Base-by-base conservation (phyloP, 345 rosid genomes). In the Viola odorata region DNA sequence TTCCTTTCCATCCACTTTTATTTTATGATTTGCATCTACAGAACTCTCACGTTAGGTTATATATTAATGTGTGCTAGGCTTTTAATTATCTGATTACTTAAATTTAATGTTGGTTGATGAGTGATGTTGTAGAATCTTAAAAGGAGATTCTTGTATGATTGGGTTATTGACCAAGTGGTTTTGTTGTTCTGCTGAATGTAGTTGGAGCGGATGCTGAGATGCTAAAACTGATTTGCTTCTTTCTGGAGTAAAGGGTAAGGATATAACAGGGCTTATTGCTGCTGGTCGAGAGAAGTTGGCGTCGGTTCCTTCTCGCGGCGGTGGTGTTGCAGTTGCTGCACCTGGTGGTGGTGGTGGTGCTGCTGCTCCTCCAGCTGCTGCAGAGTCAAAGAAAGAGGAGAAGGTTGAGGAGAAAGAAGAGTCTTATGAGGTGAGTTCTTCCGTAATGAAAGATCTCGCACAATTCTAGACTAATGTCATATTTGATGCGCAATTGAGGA, bases 201-300 rank as follows among this genome's bases (percentile, higher is more conserved):
- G 75, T 60, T 64, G 75, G 75, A 11, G 69, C 65, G 40, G 69
- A 70, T 12, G 57, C 37, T 5, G 75, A 70, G 65, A 53, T 4
- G 69, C 54, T 10, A 64, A 7, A 61, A 59, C 65, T 5, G 23
- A 41, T 45, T 41, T 60, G 16, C 75, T 70, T 4, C 50, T 70
- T 45, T 59, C 69, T 1, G 44, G 60, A 55, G 56, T 70, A 7
- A 32, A 53, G 12, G 69, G 58, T 16, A 64, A 53, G 44, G 69
- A 64, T 40, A 53, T 65, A 13, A 48, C 61, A 0, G 75, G 64
- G 45, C 66, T 70, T 14, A 23, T 70, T 45, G 66, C 75, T 12
- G 57, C 57, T 48, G 75, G 75, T 11, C 40, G 65, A 52, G 69
- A 70, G 65, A 64, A 70, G 52, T 15, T 64, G 57, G 65, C 75